Base-by-base conservation (phyloP, 177 flowering plant species). In the Vitis hybrid region DNA sequence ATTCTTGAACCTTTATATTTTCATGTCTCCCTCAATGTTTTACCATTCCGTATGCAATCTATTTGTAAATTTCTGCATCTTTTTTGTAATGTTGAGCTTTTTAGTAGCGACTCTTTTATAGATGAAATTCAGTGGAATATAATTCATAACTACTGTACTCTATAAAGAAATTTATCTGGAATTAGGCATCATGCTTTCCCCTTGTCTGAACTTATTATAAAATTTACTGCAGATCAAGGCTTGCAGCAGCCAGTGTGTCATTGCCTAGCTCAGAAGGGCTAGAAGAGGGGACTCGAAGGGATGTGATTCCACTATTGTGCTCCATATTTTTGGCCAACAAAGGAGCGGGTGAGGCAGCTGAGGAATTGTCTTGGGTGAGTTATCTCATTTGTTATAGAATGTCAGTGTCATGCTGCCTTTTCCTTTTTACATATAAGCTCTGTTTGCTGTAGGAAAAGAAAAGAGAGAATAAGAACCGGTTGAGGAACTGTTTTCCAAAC, bases 241-340 rank as follows among this genome's bases (percentile, higher is more conserved):
- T 95, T 72, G 98, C 97, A 33, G 84, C 89, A 67, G 78, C 88
- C 12, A 86, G 77, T 71, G 85, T 95, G 69, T 64, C 82, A 4
- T 70, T 87, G 31, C 86, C 84, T 10, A 68, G 64, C 62, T 75
- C 78, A 10, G 74, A 71, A 60, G 84, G 83, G 72, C 55, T 70
- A 45, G 76, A 76, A 49, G 70, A 69, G 50, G 79, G 77, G 64
- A 73, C 65, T 60, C 77, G 70, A 15, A 81, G 70, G 71, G 86
- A 82, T 78, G 89, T 90, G 33, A 91, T 95, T 81, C 85, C 90
- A 53, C 75, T 95, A 18, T 70, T 95, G 58, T 95, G 99, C 80
- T 87, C 96, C 58, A 88, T 95, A 76, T 95, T 95, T 82, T 82
- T 91, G 83, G 90, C 97, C 65, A 93, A 95, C 75, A 90, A 80